These are phyloP conservation scores for Garcia nutans DNA, from an alignment of 345 rosid species.

Conservation along the genomic window DNA sequence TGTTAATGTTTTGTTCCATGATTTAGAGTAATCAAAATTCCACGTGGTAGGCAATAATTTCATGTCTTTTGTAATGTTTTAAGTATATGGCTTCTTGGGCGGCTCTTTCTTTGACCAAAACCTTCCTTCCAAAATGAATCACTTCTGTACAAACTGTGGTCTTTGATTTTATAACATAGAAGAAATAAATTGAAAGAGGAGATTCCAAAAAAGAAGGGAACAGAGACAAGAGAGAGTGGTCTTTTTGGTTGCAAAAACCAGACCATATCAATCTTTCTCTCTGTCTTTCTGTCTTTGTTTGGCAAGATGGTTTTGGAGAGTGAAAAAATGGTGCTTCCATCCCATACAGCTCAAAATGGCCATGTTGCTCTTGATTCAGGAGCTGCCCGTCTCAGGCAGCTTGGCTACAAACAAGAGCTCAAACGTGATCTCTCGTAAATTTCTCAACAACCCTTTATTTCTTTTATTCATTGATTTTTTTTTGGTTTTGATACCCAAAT, in stretches of 20 bases:
- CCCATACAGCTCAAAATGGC: slow-evolving; percentile 26
- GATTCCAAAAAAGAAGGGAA: background rate
- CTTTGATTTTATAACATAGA: background rate
- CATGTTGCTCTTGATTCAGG: slow-evolving; percentile 50
- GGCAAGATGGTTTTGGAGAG: slow-evolving; percentile 18
- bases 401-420: slow-evolving; percentile 97
- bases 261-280: background rate
- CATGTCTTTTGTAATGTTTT: background rate
- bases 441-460: slow-evolving; percentile 13
- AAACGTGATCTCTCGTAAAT: slow-evolving; percentile 91
- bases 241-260: background rate
- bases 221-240: background rate
- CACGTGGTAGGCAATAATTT: background rate
- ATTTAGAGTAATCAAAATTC: background rate
- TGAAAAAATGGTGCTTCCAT: slow-evolving; percentile 33
- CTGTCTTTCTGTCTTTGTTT: background rate
- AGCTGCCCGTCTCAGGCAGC: slow-evolving; percentile 69
- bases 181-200: background rate
- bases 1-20: too few species aligned
- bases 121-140: background rate
- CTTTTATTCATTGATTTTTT: background rate
- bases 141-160: background rate
- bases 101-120: background rate
- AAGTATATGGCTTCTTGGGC: background rate
- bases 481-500: background rate